phyloP scores from a whole-genome alignment of 805 yeast genomes.

The Candida golubevii region DNA sequence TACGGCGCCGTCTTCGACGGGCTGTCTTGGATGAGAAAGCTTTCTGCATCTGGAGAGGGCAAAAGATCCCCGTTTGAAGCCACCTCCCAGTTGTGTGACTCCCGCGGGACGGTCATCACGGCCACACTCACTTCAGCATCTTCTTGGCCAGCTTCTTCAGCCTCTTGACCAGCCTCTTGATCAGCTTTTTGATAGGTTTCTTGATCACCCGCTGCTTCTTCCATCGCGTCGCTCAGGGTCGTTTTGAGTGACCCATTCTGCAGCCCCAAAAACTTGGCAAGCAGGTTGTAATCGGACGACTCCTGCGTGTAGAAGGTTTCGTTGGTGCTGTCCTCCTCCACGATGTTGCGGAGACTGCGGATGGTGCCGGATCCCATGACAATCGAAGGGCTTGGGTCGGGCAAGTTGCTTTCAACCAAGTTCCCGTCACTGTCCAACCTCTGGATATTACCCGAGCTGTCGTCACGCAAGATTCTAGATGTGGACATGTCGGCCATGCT shows the following conservation, averaged over 20 bases:
- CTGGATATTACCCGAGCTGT: conserved; percentile 36
- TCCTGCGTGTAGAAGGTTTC: conserved; percentile 11
- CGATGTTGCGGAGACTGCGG: conserved; percentile 11
- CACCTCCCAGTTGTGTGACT: conserved; percentile 17
- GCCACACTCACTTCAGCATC: neutral
- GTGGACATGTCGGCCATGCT: neutral
- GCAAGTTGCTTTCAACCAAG: conserved; percentile 22
- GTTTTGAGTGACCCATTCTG: conserved; percentile 4
- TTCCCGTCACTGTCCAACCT: conserved; percentile 44
- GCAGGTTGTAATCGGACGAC: conserved; percentile 15
- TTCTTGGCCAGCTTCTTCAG: neutral
- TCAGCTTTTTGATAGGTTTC: neutral
- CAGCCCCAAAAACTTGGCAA: conserved; percentile 15
- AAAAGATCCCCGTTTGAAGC: conserved; percentile 5
- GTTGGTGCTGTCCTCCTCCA: conserved; percentile 12
- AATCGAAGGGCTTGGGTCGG: conserved; percentile 1
- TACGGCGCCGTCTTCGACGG: neutral
- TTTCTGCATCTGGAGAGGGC: conserved; percentile 12
- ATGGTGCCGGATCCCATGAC: conserved; percentile 13
- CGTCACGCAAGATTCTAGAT: conserved; percentile 12
- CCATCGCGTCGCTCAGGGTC: neutral
- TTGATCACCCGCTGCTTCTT: neutral
- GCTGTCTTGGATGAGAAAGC: conserved; percentile 6
- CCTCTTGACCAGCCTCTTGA: neutral
- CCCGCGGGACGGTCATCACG: too few species aligned